phyloP scores from a whole-genome alignment of 176 grass and related monocot species.

The Miscanthus lutarioriparius region DNA sequence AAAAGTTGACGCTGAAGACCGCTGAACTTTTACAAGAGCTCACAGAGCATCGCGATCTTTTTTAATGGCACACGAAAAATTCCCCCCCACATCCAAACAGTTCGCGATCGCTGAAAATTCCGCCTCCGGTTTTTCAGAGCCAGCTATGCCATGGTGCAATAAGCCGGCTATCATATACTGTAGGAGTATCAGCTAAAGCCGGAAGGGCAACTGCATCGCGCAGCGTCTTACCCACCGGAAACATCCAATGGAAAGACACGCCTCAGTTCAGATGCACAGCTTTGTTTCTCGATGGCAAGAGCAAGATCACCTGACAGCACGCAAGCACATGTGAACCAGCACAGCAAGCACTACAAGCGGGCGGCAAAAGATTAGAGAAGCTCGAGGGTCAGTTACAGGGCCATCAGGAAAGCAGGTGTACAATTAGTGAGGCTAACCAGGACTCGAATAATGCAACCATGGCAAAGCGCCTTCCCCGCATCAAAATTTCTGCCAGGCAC shows the following conservation, averaged over 20 bases:
- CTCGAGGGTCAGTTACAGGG: neutral
- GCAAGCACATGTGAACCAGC: neutral
- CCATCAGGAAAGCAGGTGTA: neutral
- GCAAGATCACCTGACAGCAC: neutral
- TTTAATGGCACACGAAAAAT: too few relatives aligned
- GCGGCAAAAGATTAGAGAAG: constrained; percentile 1
- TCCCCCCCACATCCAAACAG: neutral
- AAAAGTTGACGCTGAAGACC: too few relatives aligned
- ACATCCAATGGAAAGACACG: neutral
- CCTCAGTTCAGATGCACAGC: too few relatives aligned
- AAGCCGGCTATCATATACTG: too few relatives aligned
- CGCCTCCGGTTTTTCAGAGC: too few relatives aligned
- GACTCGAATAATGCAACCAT: constrained; percentile 12
- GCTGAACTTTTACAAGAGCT: too few relatives aligned
- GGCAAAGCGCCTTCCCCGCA: neutral
- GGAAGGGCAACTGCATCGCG: too few relatives aligned
- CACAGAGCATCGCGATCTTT: too few relatives aligned
- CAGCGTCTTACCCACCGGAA: neutral
- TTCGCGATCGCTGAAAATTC: neutral
- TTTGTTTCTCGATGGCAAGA: neutral
- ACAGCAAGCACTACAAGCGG: neutral
- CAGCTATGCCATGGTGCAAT: too few relatives aligned
- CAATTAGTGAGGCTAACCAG: constrained; percentile 37
- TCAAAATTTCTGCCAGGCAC: constrained; percentile 42
- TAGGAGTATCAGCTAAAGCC: too few relatives aligned